These are phyloP conservation scores for Sporisorium scitamineum DNA, from an alignment of 1,284 basidiomycete genomes.

Conservation along the genomic window DNA sequence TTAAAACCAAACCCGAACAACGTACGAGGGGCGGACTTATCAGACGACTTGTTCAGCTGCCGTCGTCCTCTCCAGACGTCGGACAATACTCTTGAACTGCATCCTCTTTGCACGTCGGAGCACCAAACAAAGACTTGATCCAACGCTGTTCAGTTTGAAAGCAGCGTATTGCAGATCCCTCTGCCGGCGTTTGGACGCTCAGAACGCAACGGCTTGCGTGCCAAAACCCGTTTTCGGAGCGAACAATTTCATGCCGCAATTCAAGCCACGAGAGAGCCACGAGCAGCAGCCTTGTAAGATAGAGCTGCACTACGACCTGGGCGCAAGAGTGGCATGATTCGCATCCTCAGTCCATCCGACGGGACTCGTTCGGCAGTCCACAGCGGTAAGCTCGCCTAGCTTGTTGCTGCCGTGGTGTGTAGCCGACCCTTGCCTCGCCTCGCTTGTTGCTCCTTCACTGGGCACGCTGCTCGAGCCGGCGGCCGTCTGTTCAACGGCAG, in stretches of 20 bases:
- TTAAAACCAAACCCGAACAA: not conserved
- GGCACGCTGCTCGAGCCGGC: slow-evolving; percentile 2
- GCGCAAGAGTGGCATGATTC: slow-evolving; percentile 27
- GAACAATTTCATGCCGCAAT: not conserved
- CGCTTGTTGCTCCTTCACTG: not conserved
- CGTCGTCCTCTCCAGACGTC: too few relatives aligned
- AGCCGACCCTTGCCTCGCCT: not conserved
- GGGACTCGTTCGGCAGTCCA: not conserved
- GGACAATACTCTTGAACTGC: too few relatives aligned
- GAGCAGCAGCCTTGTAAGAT: not conserved
- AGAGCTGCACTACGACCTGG: too few relatives aligned
- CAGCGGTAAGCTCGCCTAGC: not conserved
- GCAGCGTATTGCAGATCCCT: slow-evolving; percentile 9
- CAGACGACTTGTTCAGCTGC: too few relatives aligned
- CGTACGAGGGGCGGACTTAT: too few relatives aligned
- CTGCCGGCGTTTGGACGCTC: slow-evolving; percentile 7
- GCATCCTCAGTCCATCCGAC: slow-evolving; percentile 1
- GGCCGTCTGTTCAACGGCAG: not conserved
- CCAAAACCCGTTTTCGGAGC: slow-evolving; percentile 1
- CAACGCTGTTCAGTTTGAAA: not conserved
- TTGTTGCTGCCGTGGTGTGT: not conserved
- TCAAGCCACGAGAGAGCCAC: slow-evolving; percentile 4
- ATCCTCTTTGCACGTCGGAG: not conserved
- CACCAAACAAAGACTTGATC: too few relatives aligned
- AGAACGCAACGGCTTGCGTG: not conserved